Percentiles rank a stretch among this genome's conserved stretches.
These are phyloP conservation scores for Stemphylium beticola DNA, from an alignment of 2,329 filamentous ascomycete genomes.

Conservation along the genomic window DNA sequence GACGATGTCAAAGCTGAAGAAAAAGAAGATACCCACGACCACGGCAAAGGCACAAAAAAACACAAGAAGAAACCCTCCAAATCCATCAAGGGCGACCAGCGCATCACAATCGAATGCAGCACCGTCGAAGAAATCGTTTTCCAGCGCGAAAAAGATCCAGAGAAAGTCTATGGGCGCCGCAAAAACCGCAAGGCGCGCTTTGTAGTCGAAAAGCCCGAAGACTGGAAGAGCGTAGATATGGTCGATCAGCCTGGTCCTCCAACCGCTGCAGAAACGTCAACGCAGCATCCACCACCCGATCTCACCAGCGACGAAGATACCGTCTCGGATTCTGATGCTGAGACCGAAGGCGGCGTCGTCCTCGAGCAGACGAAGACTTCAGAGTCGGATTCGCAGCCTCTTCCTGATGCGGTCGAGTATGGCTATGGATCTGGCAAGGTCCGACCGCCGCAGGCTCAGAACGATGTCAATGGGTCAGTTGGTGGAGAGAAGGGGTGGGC, in stretches of 20 bases:
- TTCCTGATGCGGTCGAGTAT: conserved; percentile 27
- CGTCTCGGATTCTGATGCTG: conserved; percentile 23
- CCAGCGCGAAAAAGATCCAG: conserved; percentile 53
- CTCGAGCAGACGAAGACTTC: conserved; percentile 11
- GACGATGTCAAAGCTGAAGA: background rate
- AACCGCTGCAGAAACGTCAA: background rate
- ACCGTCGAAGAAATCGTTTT: conserved; percentile 61
- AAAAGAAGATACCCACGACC: background rate
- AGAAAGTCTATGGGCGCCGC: conserved; percentile 53
- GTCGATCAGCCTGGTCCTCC: conserved; percentile 38
- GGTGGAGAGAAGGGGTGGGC: conserved; percentile 63
- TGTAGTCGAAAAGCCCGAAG: conserved; percentile 47
- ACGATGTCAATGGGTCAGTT: conserved; percentile 63
- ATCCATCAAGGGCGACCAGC: conserved; percentile 57
- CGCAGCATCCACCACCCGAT: conserved; percentile 1
- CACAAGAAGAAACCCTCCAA: conserved; percentile 39
- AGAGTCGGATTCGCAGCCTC: background rate
- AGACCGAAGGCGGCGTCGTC: conserved; percentile 23
- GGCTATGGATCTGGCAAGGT: conserved; percentile 41
- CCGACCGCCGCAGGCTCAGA: conserved; percentile 51
- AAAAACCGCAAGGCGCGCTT: conserved; percentile 54
- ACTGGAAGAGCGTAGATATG: conserved; percentile 56
- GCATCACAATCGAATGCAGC: conserved; percentile 58
- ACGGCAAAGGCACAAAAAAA: conserved; percentile 6
- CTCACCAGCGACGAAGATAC: conserved; percentile 20